phyloP scores from a whole-genome alignment of 192 early-diverging fungal genomes.

The Podila epicladia region DNA sequence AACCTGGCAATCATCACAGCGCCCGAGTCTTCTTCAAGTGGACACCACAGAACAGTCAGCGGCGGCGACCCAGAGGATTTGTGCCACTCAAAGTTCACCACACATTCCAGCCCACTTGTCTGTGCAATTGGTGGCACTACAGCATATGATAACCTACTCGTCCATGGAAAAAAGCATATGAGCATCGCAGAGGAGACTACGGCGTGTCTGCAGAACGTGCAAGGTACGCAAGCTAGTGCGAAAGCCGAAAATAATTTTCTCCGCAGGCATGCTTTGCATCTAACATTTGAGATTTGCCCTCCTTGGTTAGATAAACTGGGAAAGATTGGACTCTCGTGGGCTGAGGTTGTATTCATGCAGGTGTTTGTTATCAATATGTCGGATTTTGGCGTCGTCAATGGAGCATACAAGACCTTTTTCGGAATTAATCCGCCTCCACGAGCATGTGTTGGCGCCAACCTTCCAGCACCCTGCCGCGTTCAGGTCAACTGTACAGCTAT shows the following conservation, averaged over 20 bases:
- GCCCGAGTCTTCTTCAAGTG: background rate
- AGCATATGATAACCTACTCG: conserved; percentile 35
- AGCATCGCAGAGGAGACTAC: conserved; percentile 60
- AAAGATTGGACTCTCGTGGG: conserved; percentile 55
- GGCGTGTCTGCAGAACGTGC: conserved; percentile 54
- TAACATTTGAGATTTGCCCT: background rate
- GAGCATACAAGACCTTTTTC: conserved; percentile 73
- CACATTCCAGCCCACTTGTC: conserved; percentile 10
- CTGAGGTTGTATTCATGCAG: conserved; percentile 70
- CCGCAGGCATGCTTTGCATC: background rate
- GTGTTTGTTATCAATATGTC: conserved; percentile 75
- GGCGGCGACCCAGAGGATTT: background rate
- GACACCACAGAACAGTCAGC: background rate
- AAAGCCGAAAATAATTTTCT: too few species aligned
- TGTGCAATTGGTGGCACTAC: conserved; percentile 57
- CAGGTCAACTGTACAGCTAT: conserved; percentile 75
- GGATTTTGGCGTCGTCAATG: conserved; percentile 71
- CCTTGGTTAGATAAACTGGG: conserved; percentile 49
- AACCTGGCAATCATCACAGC: background rate
- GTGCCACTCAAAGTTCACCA: conserved; percentile 1
- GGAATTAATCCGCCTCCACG: conserved; percentile 79
- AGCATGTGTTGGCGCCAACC: conserved; percentile 66
- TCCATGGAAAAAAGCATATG: background rate
- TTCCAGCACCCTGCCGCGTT: conserved; percentile 52
- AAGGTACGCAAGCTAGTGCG: conserved; percentile 27